phyloP scores from a whole-genome alignment of 139 green algal genomes.

The Axilococcus clingmanii region DNA sequence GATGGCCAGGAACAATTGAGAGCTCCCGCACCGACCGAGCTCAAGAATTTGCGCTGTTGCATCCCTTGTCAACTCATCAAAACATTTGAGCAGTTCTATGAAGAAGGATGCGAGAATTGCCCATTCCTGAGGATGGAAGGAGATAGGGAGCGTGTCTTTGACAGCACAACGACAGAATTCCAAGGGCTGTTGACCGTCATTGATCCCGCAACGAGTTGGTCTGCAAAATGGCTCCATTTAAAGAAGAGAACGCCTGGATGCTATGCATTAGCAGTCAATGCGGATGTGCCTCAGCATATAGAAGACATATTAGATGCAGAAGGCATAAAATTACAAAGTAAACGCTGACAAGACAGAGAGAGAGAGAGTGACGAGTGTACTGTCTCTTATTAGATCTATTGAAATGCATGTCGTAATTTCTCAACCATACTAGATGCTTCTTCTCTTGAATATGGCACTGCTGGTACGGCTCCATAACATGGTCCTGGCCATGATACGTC shows the following conservation, averaged over 20 bases:
- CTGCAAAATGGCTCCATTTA: conserved; percentile 56
- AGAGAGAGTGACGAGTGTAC: too few relatives aligned
- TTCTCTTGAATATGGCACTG: too few relatives aligned
- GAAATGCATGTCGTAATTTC: too few relatives aligned
- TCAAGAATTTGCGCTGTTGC: conserved; percentile 35
- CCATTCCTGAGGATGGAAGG: conserved; percentile 42
- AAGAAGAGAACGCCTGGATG: conserved; percentile 34
- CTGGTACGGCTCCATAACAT: too few relatives aligned
- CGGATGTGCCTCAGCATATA: conserved; percentile 13
- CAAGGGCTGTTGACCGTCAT: conserved; percentile 54
- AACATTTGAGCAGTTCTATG: conserved; percentile 33
- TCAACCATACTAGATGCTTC: too few relatives aligned
- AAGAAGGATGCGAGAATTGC: conserved; percentile 72
- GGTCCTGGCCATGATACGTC: too few relatives aligned
- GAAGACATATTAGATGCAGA: conserved; percentile 8
- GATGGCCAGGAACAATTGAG: too few relatives aligned
- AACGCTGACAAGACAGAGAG: too few relatives aligned
- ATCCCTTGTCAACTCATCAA: conserved; percentile 33
- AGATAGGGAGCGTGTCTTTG: conserved; percentile 38
- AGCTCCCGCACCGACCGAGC: conserved; percentile 20
- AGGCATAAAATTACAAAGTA: background rate
- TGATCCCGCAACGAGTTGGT: conserved; percentile 55
- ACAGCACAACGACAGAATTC: conserved; percentile 70
- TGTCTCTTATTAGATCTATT: too few relatives aligned
- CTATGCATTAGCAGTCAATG: conserved; percentile 33